Conservation (phyloP, 495 filamentous ascomycete species). For the Penicillium canariense region DNA sequence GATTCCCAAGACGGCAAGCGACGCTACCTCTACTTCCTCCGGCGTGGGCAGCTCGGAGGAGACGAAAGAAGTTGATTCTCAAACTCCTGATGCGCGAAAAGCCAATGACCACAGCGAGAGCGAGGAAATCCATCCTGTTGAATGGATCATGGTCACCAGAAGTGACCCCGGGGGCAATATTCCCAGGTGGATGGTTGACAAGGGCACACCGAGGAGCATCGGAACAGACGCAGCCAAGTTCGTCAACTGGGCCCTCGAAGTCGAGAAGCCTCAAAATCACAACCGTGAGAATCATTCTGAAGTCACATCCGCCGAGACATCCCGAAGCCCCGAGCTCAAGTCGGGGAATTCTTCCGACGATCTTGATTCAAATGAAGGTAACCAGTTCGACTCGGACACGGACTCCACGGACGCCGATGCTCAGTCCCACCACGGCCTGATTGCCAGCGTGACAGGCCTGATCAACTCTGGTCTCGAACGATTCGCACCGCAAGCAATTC, state of each 20-base stretch:
- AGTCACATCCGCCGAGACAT: constrained; percentile 8
- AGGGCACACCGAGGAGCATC: constrained; percentile 83
- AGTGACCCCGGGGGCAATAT: constrained; percentile 92
- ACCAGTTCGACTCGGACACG: constrained; percentile 15
- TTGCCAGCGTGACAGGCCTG: constrained; percentile 43
- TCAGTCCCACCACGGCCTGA: constrained; percentile 39
- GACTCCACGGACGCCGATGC: constrained; percentile 21
- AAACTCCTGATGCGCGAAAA: neutral
- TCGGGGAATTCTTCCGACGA: constrained; percentile 13
- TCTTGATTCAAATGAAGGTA: constrained; percentile 2
- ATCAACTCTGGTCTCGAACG: constrained; percentile 40
- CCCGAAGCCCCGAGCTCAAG: constrained; percentile 12
- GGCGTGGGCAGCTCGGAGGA: neutral
- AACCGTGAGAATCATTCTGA: constrained; percentile 20
- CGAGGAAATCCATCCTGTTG: constrained; percentile 64
- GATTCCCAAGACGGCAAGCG: constrained; percentile 49
- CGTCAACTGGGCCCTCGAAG: constrained; percentile 73
- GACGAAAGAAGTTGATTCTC: neutral
- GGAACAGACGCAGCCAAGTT: constrained; percentile 81
- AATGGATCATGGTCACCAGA: constrained; percentile 97
- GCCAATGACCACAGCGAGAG: constrained; percentile 34
- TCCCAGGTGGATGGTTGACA: constrained; percentile 90
- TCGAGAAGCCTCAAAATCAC: constrained; percentile 44
- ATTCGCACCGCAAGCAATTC: constrained; percentile 48
- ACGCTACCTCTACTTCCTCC: constrained; percentile 3